phyloP scores from a whole-genome alignment of 495 filamentous ascomycete species.

The Cairneyella variabilis region DNA sequence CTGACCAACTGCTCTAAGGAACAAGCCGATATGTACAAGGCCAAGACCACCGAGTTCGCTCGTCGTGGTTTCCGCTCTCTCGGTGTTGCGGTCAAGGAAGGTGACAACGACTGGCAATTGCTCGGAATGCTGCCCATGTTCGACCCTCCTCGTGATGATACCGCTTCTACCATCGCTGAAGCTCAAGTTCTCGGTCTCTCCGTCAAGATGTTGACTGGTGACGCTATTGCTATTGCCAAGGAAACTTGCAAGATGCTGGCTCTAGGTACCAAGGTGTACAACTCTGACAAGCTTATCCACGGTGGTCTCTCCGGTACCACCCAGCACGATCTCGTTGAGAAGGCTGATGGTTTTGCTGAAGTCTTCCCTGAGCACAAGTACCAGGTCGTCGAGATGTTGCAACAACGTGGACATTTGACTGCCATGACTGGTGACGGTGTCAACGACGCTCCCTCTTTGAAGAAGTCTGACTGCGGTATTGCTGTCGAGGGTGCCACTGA shows the following conservation, averaged over 20 bases:
- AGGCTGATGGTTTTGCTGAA: slow-evolving; percentile 73
- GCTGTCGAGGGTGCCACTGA: slow-evolving; percentile 74
- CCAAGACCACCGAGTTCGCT: slow-evolving; percentile 70
- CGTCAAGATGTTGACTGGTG: slow-evolving; percentile 79
- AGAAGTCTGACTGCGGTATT: slow-evolving; percentile 75
- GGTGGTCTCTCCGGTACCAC: slow-evolving; percentile 69
- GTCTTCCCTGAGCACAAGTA: slow-evolving; percentile 78
- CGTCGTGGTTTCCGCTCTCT: slow-evolving; percentile 79
- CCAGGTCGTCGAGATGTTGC: slow-evolving; percentile 73
- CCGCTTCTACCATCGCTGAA: slow-evolving; percentile 73
- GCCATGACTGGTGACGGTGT: slow-evolving; percentile 76
- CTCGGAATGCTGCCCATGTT: slow-evolving; percentile 78
- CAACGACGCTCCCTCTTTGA: slow-evolving; percentile 68
- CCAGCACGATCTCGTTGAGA: slow-evolving; percentile 72
- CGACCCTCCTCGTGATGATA: slow-evolving; percentile 74
- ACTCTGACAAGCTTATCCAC: slow-evolving; percentile 70
- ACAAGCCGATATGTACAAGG: slow-evolving; percentile 60
- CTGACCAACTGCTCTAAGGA: slow-evolving; percentile 61
- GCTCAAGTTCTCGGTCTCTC: slow-evolving; percentile 71
- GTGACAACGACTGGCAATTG: slow-evolving; percentile 63
- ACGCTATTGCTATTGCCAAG: slow-evolving; percentile 75
- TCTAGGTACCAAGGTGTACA: slow-evolving; percentile 74
- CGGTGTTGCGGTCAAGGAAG: slow-evolving; percentile 68
- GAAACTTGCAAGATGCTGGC: slow-evolving; percentile 80
- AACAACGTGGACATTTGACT: slow-evolving; percentile 70